Evolutionary conservation across 192 early-diverging fungal genomes (phyloP), one percentile per base, ranked within the genome.

Genomic region (Dimargaris xerosporica): DNA sequence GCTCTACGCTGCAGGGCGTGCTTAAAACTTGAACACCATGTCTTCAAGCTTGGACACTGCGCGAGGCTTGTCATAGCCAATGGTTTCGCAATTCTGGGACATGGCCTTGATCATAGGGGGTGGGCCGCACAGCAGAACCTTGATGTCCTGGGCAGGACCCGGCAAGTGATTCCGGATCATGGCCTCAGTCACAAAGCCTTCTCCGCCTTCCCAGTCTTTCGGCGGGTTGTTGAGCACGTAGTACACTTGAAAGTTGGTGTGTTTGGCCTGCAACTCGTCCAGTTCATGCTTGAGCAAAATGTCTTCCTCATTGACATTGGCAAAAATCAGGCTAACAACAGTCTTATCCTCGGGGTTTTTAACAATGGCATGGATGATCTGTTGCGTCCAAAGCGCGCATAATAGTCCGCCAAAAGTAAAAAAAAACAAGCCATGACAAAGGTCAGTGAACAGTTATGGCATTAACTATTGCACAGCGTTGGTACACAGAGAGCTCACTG

Each of bases 11-110:
- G n/a, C n/a, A n/a, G n/a, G n/a, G n/a, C n/a, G n/a, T n/a, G n/a
- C n/a, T 73, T 85, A 94, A 70, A 94, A 94, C 71, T 90, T 90
- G 80, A 91, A 94, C 31, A 93, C 84, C 67, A 85, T 85, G 70
- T 94, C 89, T 34, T 81, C 78, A 29, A 86, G 76, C 73, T 90
- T 91, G 70, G 86, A 88, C 54, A 91, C 80, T 59, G 82, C 74
- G 59, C 80, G 77, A 64, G 86, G 72, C 67, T 88, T 85, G 34
- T 83, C 80, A 66, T 84, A 93, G 50, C 92, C 92, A 30, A 92
- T 76, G 31, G 87, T 82, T 50, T 76, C 78, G 53, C 82, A 77
- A 62, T 75, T 54, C 59, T 72, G 79, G 63, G 78, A 73, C 89
- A 94, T 89, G 63, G 85, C 88, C 64, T 81, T 80, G 72, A 90